Base-by-base conservation (phyloP, 345 rosid genomes). In the Melaleuca quinquenervia region DNA sequence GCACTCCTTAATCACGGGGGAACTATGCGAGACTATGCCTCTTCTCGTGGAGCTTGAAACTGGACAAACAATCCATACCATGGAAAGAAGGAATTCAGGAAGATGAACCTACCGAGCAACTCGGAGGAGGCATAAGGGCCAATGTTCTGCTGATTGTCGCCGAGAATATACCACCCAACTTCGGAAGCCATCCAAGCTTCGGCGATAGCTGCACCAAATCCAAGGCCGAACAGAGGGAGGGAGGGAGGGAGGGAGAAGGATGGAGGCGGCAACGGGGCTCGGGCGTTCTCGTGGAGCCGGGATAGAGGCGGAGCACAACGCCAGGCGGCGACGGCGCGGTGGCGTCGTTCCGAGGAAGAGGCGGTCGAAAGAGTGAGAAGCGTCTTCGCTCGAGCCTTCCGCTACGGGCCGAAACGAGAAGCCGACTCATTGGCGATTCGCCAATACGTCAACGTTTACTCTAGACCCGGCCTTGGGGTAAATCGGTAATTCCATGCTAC, bases 81-180 rank as follows among this genome's bases (percentile, higher is more conserved):
- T 91, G 93, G 92, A 87, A 87, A 85, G 89, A 90, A 90, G 90
- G 86, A 89, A 93, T 90, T 49, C 88, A 88, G 89, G 87, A 90
- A 92, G 91, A 89, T 85, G 26, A 20, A 90, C 93, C 88, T 89
- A 96, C 99, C 97, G 52, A 91, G 91, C 56, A 96, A 87, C 89
- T 97, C 99, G 48, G 93, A 84, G 86, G 92, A 82, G 3, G 93
- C 87, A 87, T 96, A 95, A 8, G 99, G 99, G 82, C 99, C 99
- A 41, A 94, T 45, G 70, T 82, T 89, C 80, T 96, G 91, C 88
- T 94, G 96, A 85, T 95, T 90, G 84, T 89, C 94, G 51, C 91
- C 96, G 83, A 97, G 95, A 87, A 97, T 88, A 88, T 90, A 96
- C 99, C 99, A 97, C 45, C 92, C 95, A 27, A 86, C 91, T 83